Evolutionary conservation across 176 grass and related monocot genomes (phyloP).

Genomic region (Panicum miliaceum): DNA sequence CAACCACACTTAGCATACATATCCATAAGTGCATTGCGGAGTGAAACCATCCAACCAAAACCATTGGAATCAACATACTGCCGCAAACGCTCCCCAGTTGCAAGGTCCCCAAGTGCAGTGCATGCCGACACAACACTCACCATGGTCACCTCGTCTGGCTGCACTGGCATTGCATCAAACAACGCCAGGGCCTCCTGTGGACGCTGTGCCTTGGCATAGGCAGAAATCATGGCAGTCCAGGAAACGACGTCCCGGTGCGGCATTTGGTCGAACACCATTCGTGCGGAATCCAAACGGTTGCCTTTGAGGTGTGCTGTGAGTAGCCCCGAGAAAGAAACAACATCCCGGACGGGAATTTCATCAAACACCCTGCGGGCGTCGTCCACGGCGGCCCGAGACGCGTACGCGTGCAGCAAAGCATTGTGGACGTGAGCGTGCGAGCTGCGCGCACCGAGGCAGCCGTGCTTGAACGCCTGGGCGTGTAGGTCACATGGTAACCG

Average conservation of each 20-base stretch:
- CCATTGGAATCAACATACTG: conserved; percentile 51
- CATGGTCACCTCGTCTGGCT: conserved; percentile 71
- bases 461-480: conserved; percentile 51
- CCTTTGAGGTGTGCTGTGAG: conserved; percentile 48
- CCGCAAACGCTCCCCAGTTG: conserved; percentile 41
- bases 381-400: conserved; percentile 20
- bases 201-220: conserved; percentile 38
- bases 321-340: conserved; percentile 58
- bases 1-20: conserved; percentile 67
- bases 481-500: conserved; percentile 50
- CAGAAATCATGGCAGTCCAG: conserved; percentile 69
- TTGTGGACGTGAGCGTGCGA: conserved; percentile 53
- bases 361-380: conserved; percentile 52
- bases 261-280: conserved; percentile 59
- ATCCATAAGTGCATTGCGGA: conserved; percentile 60
- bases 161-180: conserved; percentile 53
- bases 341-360: conserved; percentile 55
- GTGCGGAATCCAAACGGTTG: conserved; percentile 44
- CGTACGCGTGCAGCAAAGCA: conserved; percentile 55
- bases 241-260: conserved; percentile 51
- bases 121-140: conserved; percentile 61
- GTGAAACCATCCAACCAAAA: conserved; percentile 66
- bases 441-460: conserved; percentile 43
- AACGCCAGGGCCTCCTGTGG: conserved; percentile 54
- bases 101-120: conserved; percentile 63